Conservation (phyloP, 2,329 filamentous ascomycete species). For the Penicillium sp. region DNA sequence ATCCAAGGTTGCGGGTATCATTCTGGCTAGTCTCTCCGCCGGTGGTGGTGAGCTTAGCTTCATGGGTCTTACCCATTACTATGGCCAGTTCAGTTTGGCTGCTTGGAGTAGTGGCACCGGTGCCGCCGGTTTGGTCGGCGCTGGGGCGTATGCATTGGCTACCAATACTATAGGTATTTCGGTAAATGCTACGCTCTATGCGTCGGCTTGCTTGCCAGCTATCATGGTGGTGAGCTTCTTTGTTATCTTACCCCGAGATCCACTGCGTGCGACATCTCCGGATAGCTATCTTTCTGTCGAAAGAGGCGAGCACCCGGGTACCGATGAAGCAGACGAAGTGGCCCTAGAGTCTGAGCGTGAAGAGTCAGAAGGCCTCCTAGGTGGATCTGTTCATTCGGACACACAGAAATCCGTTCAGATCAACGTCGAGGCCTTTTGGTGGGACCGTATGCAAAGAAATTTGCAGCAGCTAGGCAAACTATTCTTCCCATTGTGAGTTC, state of each 20-base stretch:
- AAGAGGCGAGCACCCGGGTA: slow-evolving; percentile 41
- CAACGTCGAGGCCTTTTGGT: slow-evolving; percentile 18
- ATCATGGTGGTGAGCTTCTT: slow-evolving; percentile 88
- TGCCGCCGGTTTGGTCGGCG: slow-evolving; percentile 81
- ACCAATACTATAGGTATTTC: slow-evolving; percentile 77
- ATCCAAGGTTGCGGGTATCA: slow-evolving; percentile 77
- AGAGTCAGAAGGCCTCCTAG: slow-evolving; percentile 34
- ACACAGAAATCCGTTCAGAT: slow-evolving; percentile 20
- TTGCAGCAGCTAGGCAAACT: slow-evolving; percentile 67
- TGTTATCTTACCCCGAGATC: slow-evolving; percentile 68
- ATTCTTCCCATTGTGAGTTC: slow-evolving; percentile 66
- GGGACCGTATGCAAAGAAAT: slow-evolving; percentile 48
- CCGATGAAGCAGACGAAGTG: slow-evolving; percentile 32
- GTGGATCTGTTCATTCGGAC: slow-evolving; percentile 16
- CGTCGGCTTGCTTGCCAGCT: slow-evolving; percentile 74
- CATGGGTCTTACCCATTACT: slow-evolving; percentile 87
- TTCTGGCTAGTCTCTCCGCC: slow-evolving; percentile 79
- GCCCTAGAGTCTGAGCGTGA: slow-evolving; percentile 16
- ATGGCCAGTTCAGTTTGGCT: slow-evolving; percentile 81
- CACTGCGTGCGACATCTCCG: slow-evolving; percentile 55
- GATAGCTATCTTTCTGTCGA: slow-evolving; percentile 56
- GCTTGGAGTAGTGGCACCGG: slow-evolving; percentile 93
- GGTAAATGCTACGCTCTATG: slow-evolving; percentile 71
- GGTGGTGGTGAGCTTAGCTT: slow-evolving; percentile 91
- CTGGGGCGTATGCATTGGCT: slow-evolving; percentile 80